A percentile compares a stretch with the other conserved stretches of the same genome.
phyloP scores from a whole-genome alignment of 75 land plant species.

The Pseudotsuga menziesii region DNA sequence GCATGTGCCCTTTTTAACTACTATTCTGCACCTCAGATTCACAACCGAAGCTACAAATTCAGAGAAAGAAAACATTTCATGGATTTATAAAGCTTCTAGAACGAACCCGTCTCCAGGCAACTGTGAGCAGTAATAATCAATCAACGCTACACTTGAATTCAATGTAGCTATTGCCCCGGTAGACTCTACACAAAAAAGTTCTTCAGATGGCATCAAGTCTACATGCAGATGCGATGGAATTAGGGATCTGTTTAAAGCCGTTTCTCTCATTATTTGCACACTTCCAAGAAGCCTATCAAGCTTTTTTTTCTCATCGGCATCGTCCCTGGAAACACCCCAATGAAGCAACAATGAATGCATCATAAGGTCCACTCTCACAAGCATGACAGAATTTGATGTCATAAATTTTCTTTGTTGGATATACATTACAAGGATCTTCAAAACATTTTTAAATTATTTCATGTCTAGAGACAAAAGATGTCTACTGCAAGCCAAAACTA shows the following conservation, averaged over 20 bases:
- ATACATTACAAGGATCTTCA: neutral
- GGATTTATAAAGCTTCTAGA: neutral
- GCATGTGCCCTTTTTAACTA: neutral
- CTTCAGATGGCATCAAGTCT: neutral
- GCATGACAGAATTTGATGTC: neutral
- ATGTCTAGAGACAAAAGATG: neutral
- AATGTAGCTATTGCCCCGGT: slow-evolving; percentile 57
- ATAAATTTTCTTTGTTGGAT: neutral
- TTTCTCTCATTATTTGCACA: slow-evolving; percentile 27
- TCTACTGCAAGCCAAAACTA: neutral
- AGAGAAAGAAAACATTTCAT: neutral
- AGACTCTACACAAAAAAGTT: too few species aligned
- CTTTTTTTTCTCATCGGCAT: slow-evolving; percentile 14
- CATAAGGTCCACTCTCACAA: neutral
- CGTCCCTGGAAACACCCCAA: slow-evolving; percentile 1
- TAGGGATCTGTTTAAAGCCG: slow-evolving; percentile 15
- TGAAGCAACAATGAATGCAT: neutral
- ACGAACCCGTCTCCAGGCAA: slow-evolving; percentile 67
- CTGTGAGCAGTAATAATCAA: slow-evolving; percentile 58
- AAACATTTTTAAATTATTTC: neutral
- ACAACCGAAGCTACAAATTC: neutral
- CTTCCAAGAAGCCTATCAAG: slow-evolving; percentile 10
- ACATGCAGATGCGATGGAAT: neutral
- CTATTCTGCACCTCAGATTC: neutral
- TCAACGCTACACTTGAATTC: slow-evolving; percentile 43